Base-by-base conservation (phyloP, 2,329 filamentous ascomycete genomes). In the Cordyceps cicadae region DNA sequence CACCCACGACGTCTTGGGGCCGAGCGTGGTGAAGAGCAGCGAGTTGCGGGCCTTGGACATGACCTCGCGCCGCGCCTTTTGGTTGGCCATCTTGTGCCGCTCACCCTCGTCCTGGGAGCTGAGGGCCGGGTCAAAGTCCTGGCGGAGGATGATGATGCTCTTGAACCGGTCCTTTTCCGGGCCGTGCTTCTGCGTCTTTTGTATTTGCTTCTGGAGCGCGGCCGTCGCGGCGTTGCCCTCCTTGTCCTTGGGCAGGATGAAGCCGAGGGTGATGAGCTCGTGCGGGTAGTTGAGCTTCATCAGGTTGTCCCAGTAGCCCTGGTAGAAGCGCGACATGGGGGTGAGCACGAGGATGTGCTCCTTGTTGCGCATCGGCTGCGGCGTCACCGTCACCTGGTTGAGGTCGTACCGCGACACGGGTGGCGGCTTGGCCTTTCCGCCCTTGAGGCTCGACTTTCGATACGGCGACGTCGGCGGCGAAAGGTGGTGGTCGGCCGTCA, bases 1-100 rank as follows among this genome's bases (percentile, higher is more conserved):
- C 39, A 99, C 92, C 94, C 94, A 99, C 0, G 91, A 94, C 0
- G 92, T 97, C 14, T 86, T 83, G 0, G 92, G 92, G 1, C 93
- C 92, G 11, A 99, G 79, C 0, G 93, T 97, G 9, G 94, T 97
- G 77, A 97, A 99, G 32, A 99, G 83, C 9, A 99, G 82, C 59
- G 90, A 95, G 72, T 99, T 99, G 65, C 94, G 87, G 43, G 94
- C 93, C 70, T 90, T 89, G 69, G 91, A 87, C 94, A 99, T 97
- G 63, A 90, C 88, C 48, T 91, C 88, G 41, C 94, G 85, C 14
- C 94, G 86, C 7, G 79, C 81, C 75, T 95, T 96, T 72, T 99
- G 94, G 70, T 95, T 92, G 63, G 86, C 79, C 77, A 97, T 85
- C 75, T 96, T 95, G 77, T 99, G 94, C 32, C 94, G 85, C 73